phyloP scores from a whole-genome alignment of 306 rosid species.

The Prunus davidiana region DNA sequence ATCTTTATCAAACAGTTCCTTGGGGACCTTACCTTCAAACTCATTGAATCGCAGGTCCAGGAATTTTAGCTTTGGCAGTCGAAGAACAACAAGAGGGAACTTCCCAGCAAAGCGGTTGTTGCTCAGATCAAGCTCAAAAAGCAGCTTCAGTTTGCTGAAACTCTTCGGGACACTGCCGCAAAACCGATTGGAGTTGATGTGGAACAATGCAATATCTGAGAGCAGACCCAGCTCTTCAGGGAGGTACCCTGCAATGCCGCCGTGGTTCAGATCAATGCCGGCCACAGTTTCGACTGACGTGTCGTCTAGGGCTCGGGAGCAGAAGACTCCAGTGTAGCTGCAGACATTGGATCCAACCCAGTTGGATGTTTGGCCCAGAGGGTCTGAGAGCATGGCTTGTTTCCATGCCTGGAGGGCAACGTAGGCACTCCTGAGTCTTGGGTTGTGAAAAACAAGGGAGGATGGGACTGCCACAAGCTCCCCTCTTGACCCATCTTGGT shows the following conservation, averaged over 20 bases:
- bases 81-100: conserved; percentile 53
- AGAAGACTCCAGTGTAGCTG: conserved; percentile 56
- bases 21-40: conserved; percentile 59
- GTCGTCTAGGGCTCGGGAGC: conserved; percentile 42
- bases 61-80: conserved; percentile 46
- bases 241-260: conserved; percentile 67
- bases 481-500: conserved; percentile 9
- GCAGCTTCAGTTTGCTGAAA: conserved; percentile 38
- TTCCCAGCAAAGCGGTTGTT: conserved; percentile 65
- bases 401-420: conserved; percentile 68
- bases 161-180: conserved; percentile 61
- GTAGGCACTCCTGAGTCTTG: conserved; percentile 51
- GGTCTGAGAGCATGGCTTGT: conserved; percentile 68
- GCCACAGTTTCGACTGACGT: conserved; percentile 51
- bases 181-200: conserved; percentile 64
- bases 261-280: conserved; percentile 76
- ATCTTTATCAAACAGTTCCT: conserved; percentile 55
- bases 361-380: conserved; percentile 36
- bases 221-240: conserved; percentile 61
- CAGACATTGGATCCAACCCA: conserved; percentile 69
- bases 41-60: conserved; percentile 72
- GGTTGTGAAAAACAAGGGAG: conserved; percentile 41
- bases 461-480: conserved; percentile 8
- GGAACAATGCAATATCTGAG: conserved; percentile 54
- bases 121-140: conserved; percentile 60